phyloP scores from a whole-genome alignment of 495 filamentous ascomycete species.

The Tuber microsphaerosporum region DNA sequence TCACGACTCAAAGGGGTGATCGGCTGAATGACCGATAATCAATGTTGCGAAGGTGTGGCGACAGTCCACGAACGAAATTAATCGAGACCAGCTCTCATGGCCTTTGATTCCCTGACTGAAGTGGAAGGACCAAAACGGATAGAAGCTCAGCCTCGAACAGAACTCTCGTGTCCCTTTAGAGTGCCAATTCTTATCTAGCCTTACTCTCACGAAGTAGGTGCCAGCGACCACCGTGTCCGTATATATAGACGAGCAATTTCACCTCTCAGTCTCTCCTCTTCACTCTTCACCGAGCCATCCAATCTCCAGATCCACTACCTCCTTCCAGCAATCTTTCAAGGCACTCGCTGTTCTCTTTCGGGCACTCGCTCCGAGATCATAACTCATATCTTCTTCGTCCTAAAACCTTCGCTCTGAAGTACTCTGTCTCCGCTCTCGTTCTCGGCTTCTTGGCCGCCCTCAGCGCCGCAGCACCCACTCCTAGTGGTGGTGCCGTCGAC shows the following conservation, averaged over 20 bases:
- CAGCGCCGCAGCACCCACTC: conserved; percentile 15
- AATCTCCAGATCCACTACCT: background rate
- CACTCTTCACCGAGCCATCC: conserved; percentile 2
- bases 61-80: background rate
- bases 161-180: background rate
- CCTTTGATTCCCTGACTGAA: background rate
- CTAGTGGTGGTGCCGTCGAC: conserved; percentile 3
- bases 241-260: background rate
- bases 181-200: background rate
- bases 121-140: background rate
- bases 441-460: conserved; percentile 15
- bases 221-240: background rate
- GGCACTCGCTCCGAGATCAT: background rate
- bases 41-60: background rate
- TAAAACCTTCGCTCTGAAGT: background rate
- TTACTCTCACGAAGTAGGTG: background rate
- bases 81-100: background rate
- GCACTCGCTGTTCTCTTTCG: conserved; percentile 1
- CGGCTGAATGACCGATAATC: background rate
- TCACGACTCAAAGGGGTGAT: background rate
- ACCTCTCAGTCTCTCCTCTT: background rate
- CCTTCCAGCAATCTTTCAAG: background rate
- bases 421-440: conserved; percentile 1
- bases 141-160: background rate
- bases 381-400: background rate